phyloP scores from a whole-genome alignment of 2,329 filamentous ascomycete genomes.

The Cryphonectria japonica region DNA sequence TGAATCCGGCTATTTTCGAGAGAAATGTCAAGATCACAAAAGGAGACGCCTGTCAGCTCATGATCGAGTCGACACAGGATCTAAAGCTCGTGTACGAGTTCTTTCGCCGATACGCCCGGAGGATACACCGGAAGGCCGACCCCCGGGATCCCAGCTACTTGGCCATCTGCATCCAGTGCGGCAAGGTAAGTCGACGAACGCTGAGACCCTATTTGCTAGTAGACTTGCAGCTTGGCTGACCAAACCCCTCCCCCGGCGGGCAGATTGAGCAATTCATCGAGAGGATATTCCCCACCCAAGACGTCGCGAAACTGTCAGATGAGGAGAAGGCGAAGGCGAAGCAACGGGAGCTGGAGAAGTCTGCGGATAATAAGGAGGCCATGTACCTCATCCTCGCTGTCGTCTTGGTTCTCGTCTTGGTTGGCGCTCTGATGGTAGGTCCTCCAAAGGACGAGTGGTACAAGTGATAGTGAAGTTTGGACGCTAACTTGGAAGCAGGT shows the following conservation, averaged over 20 bases:
- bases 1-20: conserved; percentile 84
- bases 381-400: conserved; percentile 70
- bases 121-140: conserved; percentile 92
- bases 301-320: conserved; percentile 62
- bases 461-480: background rate
- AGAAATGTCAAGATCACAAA: conserved; percentile 95
- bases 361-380: conserved; percentile 59
- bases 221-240: conserved; percentile 28
- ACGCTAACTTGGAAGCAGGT: conserved; percentile 55
- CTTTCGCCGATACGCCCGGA: conserved; percentile 76
- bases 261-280: conserved; percentile 97
- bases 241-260: background rate
- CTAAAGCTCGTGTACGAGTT: conserved; percentile 78
- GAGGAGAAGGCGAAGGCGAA: conserved; percentile 41
- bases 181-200: conserved; percentile 61
- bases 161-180: conserved; percentile 88
- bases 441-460: conserved; percentile 7
- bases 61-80: conserved; percentile 93
- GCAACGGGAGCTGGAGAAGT: conserved; percentile 42
- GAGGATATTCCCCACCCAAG: conserved; percentile 84
- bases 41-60: conserved; percentile 87
- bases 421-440: conserved; percentile 81
- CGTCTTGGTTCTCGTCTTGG: conserved; percentile 67
- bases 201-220: background rate
- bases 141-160: conserved; percentile 91